Percentiles rank a stretch among this genome's conserved stretches.
These are phyloP conservation scores for Cryphonectria radicalis DNA, from an alignment of 2,329 filamentous ascomycete genomes.

Conservation along the genomic window DNA sequence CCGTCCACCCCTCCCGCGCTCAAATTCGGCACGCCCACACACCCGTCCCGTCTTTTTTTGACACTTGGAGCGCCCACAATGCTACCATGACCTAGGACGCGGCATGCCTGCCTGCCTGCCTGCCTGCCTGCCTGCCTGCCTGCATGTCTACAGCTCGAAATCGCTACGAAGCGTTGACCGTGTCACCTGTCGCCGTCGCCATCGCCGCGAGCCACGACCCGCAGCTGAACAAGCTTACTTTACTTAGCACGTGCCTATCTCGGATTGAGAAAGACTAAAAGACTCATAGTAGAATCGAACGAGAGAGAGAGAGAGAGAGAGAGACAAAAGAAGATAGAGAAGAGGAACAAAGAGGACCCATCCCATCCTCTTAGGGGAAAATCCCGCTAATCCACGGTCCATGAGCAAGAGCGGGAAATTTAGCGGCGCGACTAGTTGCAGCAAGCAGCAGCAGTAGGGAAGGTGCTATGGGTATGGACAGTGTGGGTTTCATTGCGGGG, in stretches of 20 bases:
- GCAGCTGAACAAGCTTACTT: background rate
- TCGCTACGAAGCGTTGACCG: background rate
- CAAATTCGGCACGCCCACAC: background rate
- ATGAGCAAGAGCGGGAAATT: background rate
- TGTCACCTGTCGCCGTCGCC: background rate
- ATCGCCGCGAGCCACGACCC: background rate
- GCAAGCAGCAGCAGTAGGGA: background rate
- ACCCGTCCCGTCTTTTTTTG: background rate
- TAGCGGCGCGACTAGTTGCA: background rate
- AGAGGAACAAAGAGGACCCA: background rate
- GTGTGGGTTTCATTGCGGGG: too few species aligned
- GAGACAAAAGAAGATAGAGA: background rate
- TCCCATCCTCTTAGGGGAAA: too few species aligned
- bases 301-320: background rate
- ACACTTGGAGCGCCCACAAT: too few species aligned
- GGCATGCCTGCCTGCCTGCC: background rate
- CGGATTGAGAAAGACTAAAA: background rate
- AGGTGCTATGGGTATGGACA: too few species aligned
- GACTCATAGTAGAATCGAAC: background rate
- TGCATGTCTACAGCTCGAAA: background rate
- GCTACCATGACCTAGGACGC: background rate
- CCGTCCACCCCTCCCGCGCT: too few species aligned
- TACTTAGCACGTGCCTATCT: background rate
- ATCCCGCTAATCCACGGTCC: background rate
- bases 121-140: background rate